Conservation (phyloP, 2,329 filamentous ascomycete genomes). For the Orbilia ellipsospora region DNA sequence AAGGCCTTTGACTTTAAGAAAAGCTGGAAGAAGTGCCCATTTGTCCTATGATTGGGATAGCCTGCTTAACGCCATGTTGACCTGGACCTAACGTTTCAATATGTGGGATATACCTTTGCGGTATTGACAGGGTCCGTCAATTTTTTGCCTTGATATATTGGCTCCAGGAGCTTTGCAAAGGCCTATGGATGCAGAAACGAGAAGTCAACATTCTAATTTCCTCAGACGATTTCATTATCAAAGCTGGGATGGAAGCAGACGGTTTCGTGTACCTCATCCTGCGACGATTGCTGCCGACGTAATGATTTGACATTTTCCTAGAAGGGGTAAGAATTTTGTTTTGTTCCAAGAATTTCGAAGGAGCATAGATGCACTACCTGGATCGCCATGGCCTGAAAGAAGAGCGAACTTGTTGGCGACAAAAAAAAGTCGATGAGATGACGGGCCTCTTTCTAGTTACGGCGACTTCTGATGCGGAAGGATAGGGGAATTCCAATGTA, state of each 20-base stretch:
- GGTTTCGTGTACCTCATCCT: constrained; percentile 31
- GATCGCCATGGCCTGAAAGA: not conserved
- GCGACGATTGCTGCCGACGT: constrained; percentile 29
- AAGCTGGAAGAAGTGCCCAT: constrained; percentile 96
- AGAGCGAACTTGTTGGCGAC: not conserved
- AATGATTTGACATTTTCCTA: constrained; percentile 27
- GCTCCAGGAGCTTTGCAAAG: constrained; percentile 74
- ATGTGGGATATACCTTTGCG: constrained; percentile 62
- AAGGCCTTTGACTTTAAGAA: constrained; percentile 94
- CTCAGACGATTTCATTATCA: too few relatives aligned
- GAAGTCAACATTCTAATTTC: not conserved
- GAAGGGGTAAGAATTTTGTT: constrained; percentile 1
- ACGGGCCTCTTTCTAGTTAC: too few relatives aligned
- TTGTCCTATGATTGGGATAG: constrained; percentile 73
- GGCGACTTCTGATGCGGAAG: too few relatives aligned
- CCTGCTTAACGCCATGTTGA: not conserved
- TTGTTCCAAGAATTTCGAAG: not conserved
- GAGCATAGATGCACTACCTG: not conserved
- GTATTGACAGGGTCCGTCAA: constrained; percentile 74
- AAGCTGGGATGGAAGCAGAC: not conserved
- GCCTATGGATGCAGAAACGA: constrained; percentile 36
- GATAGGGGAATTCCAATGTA: too few relatives aligned
- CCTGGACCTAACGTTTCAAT: not conserved
- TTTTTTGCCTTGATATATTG: constrained; percentile 76
- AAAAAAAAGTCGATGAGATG: too few relatives aligned